Percentiles rank a stretch among this genome's conserved stretches.
phyloP scores from a whole-genome alignment of 2,329 filamentous ascomycete genomes.

The Chrysoporthe deuterocubensis region DNA sequence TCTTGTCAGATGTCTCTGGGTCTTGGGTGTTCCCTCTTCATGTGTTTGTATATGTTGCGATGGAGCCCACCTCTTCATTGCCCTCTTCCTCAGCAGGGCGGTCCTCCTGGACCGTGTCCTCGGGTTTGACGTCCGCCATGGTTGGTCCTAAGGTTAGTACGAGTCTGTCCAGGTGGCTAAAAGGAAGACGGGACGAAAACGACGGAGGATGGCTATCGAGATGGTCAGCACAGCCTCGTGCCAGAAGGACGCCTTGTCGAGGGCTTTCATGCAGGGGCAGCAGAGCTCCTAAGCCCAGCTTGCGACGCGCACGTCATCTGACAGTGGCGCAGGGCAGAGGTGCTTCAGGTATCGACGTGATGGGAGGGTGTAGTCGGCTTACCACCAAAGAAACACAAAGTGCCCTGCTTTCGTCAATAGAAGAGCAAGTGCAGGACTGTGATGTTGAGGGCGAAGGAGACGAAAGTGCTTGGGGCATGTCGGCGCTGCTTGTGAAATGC shows the following conservation, averaged over 20 bases:
- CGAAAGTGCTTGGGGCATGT: neutral
- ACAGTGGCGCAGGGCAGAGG: neutral
- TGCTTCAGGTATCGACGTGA: neutral
- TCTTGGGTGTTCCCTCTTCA: conserved; percentile 19
- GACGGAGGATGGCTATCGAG: neutral
- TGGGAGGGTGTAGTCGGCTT: neutral
- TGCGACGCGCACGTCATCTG: neutral
- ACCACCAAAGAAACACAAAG: neutral
- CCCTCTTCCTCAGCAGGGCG: conserved; percentile 41
- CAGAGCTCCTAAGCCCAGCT: neutral
- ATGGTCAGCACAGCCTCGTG: conserved; percentile 16
- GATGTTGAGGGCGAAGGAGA: neutral
- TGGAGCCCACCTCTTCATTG: conserved; percentile 51
- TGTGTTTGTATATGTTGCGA: conserved; percentile 26
- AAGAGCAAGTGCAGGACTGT: neutral
- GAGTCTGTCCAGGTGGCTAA: neutral
- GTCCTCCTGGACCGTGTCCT: conserved; percentile 40
- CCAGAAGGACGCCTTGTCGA: neutral
- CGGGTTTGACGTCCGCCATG: conserved; percentile 38
- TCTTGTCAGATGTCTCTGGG: conserved; percentile 29
- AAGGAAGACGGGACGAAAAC: neutral
- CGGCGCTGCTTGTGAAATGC: conserved; percentile 1
- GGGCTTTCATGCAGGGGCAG: neutral
- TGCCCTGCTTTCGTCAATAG: neutral
- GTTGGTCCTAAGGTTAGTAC: conserved; percentile 23